Evolutionary conservation across 2,329 filamentous ascomycete genomes (phyloP).

Genomic region (Pseudonectria foliicola): DNA sequence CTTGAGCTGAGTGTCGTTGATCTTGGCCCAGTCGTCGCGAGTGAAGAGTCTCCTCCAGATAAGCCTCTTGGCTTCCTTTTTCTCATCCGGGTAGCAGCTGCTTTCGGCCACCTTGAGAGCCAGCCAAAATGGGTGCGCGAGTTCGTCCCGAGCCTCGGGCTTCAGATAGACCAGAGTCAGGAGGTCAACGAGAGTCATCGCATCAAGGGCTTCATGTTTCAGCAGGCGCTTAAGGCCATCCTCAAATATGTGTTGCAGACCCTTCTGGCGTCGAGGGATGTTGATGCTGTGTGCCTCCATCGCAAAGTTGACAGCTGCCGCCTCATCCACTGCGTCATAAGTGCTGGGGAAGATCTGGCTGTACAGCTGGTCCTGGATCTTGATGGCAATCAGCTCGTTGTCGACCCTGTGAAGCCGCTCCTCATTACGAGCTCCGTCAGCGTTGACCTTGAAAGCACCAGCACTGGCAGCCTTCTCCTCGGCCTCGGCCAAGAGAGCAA

Average conservation of each 20-base stretch:
- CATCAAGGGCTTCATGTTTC: conserved; percentile 62
- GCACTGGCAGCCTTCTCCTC: conserved; percentile 24
- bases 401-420: conserved; percentile 48
- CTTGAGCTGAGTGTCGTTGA: conserved; percentile 72
- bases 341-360: conserved; percentile 62
- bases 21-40: conserved; percentile 73
- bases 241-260: conserved; percentile 64
- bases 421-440: conserved; percentile 31
- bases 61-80: conserved; percentile 49
- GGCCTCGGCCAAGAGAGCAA: conserved; percentile 63
- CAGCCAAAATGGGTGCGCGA: conserved; percentile 64
- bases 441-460: conserved; percentile 31
- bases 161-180: conserved; percentile 64
- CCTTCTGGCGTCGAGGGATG: conserved; percentile 52
- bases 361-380: conserved; percentile 74
- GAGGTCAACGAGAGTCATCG: conserved; percentile 60
- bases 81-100: conserved; percentile 48
- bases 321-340: conserved; percentile 67
- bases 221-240: conserved; percentile 64
- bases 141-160: conserved; percentile 42
- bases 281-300: conserved; percentile 58
- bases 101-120: conserved; percentile 58
- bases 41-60: conserved; percentile 87
- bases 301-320: conserved; percentile 69
- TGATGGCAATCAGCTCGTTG: conserved; percentile 59